Evolutionary conservation across 192 early-diverging fungal genomes (phyloP).

Genomic region (Umbelopsis isabellina): DNA sequence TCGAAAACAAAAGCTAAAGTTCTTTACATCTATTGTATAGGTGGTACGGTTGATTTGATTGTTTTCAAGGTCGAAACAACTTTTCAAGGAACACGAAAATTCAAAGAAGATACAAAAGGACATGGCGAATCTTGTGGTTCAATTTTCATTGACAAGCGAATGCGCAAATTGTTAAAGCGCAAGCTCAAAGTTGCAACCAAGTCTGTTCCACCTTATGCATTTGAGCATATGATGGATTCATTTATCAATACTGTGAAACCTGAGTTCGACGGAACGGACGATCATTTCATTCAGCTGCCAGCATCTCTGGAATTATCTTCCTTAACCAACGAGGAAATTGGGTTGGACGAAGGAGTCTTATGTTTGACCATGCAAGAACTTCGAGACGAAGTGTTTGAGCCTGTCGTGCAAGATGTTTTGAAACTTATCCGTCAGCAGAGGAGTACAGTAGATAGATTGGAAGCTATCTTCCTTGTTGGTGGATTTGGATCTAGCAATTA

Average conservation of each 20-base stretch:
- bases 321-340: conserved; percentile 21
- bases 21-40: conserved; percentile 14
- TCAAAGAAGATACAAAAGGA: conserved; percentile 51
- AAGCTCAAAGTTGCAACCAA: conserved; percentile 31
- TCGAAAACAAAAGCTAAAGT: not conserved
- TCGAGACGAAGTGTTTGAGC: conserved; percentile 51
- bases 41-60: conserved; percentile 58
- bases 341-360: conserved; percentile 49
- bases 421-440: conserved; percentile 42
- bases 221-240: conserved; percentile 40
- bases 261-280: conserved; percentile 51
- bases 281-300: conserved; percentile 47
- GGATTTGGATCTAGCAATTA: conserved; percentile 55
- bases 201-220: conserved; percentile 24
- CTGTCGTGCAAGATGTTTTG: conserved; percentile 44
- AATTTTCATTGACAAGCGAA: conserved; percentile 53
- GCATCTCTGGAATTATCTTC: conserved; percentile 29
- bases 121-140: conserved; percentile 55
- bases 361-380: conserved; percentile 44
- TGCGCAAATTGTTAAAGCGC: conserved; percentile 44
- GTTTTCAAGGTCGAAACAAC: conserved; percentile 47
- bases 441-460: conserved; percentile 36
- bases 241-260: conserved; percentile 43
- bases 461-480: conserved; percentile 55
- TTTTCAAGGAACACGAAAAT: conserved; percentile 32